Conservation (phyloP, 148 eudicot species). For the Rhododendron ovatum region DNA sequence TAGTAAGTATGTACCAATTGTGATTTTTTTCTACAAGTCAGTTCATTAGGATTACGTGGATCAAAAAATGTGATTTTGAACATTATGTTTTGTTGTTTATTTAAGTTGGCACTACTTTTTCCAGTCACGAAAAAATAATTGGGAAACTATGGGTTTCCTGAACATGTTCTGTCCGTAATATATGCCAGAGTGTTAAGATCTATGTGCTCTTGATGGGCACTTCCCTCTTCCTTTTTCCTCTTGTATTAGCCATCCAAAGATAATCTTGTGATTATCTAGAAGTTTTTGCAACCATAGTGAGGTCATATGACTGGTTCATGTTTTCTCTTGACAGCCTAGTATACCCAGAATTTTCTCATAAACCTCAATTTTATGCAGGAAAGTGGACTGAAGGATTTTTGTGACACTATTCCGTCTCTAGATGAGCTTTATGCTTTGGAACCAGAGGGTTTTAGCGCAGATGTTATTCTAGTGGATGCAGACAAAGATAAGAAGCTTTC, state of each 20-base stretch:
- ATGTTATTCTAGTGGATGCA: conserved; percentile 30
- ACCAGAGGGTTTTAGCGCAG: conserved; percentile 24
- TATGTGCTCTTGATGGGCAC: background rate
- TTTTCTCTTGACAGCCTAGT: background rate
- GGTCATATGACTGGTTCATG: background rate
- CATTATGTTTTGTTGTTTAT: background rate
- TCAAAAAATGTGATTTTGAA: background rate
- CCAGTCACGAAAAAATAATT: background rate
- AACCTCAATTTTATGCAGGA: conserved; percentile 22
- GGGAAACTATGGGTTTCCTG: background rate
- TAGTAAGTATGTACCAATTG: background rate
- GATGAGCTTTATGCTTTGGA: conserved; percentile 37
- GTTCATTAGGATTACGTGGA: background rate
- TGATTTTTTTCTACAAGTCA: background rate
- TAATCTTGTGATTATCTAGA: background rate
- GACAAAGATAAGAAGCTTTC: conserved; percentile 42
- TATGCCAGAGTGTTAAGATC: background rate
- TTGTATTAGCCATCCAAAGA: background rate
- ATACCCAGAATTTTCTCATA: background rate
- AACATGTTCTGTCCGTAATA: background rate
- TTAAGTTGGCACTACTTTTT: background rate
- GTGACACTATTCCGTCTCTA: conserved; percentile 30
- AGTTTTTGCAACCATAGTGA: background rate
- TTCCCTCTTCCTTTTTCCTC: background rate
- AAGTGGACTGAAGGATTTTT: conserved; percentile 37